A percentile compares a stretch with the other conserved stretches of the same genome.
Evolutionary conservation across 495 filamentous ascomycete genomes (phyloP).

Genomic region (Neurospora cerealis): DNA sequence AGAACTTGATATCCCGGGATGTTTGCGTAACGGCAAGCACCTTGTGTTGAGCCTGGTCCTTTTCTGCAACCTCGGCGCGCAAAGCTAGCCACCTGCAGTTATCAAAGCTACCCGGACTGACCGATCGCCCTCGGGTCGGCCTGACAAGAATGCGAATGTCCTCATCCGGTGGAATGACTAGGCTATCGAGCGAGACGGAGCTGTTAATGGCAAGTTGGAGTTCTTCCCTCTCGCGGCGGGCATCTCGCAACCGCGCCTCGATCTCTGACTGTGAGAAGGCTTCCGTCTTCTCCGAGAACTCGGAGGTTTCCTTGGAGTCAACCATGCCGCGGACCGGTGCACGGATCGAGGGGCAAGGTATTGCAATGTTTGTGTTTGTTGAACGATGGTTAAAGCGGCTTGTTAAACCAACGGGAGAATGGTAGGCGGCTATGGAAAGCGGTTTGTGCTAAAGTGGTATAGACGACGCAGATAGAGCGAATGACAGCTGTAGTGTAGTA

Average conservation of each 20-base stretch:
- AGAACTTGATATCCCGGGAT: slow-evolving; percentile 37
- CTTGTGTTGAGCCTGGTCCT: slow-evolving; percentile 31
- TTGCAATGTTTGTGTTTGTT: background rate
- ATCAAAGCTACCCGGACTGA: slow-evolving; percentile 35
- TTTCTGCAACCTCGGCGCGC: slow-evolving; percentile 33
- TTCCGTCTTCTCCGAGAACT: slow-evolving; percentile 38
- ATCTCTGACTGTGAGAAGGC: slow-evolving; percentile 40
- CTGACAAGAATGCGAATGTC: slow-evolving; percentile 40
- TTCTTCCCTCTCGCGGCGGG: slow-evolving; percentile 27
- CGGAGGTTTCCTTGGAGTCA: slow-evolving; percentile 23
- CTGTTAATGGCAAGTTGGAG: slow-evolving; percentile 19
- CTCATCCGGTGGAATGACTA: slow-evolving; percentile 30
- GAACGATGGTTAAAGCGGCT: background rate
- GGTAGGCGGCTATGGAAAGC: background rate
- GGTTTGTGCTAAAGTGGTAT: background rate
- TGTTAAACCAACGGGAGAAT: background rate
- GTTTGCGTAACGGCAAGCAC: slow-evolving; percentile 43
- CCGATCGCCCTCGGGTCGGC: slow-evolving; percentile 35
- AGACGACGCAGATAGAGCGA: slow-evolving; percentile 4
- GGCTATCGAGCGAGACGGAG: slow-evolving; percentile 33
- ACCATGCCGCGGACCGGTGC: slow-evolving; percentile 21
- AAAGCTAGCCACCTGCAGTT: slow-evolving; percentile 35
- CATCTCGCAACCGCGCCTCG: slow-evolving; percentile 17
- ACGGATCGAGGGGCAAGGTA: background rate
- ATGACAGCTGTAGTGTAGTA: slow-evolving; percentile 1